Base-by-base conservation (phyloP, 139 green algal genomes). In the Marvania coccoides region DNA sequence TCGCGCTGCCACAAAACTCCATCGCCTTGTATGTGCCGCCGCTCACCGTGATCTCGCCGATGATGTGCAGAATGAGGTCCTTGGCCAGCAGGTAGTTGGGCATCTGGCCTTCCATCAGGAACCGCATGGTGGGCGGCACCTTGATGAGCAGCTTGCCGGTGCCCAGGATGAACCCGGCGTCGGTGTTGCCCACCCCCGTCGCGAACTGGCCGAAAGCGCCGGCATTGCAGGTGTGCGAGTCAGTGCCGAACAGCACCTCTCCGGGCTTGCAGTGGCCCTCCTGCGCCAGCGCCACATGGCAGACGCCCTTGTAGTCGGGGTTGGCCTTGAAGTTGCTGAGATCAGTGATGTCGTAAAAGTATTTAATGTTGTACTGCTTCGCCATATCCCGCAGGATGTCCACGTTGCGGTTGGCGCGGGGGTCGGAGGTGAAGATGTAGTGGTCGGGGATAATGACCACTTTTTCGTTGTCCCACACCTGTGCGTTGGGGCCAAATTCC, bases 281-380 rank as follows among this genome's bases (percentile, higher is more conserved):
- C 76, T 96, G 83, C n/a, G 91, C 91, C 53, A 96, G 71, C 2
- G 91, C 91, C 14, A 97, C 73, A 68, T 97, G 90, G 82, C 90
- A 96, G 33, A 97, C 90, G 14, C 91, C 91, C 83, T 97, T 97
- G 83, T 97, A 97, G 70, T 97, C 81, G 10, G 92, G 92, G 83
- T 98, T 97, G 37, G 93, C 91, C 31, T 81, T 79, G 80, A 97
- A 97, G 79, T 97, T 78, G 63, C 54, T 71, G 40, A 84, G 76
- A 75, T 97, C 83, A 15, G 68, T 83, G 76, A 97, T 97, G 79
- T 98, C 91, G 61, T 97, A 97, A 51, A 97, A 97, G 79, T 97
- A 92, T 79, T 97, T 97, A 77, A 97, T 97, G 67, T 84, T 75
- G 71, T 97, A 95, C 57, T 76, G 59, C 15, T 54, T 19, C 6